These are phyloP conservation scores for Leptodermis oblonga DNA, from an alignment of 257 asterid species.

Conservation along the genomic window DNA sequence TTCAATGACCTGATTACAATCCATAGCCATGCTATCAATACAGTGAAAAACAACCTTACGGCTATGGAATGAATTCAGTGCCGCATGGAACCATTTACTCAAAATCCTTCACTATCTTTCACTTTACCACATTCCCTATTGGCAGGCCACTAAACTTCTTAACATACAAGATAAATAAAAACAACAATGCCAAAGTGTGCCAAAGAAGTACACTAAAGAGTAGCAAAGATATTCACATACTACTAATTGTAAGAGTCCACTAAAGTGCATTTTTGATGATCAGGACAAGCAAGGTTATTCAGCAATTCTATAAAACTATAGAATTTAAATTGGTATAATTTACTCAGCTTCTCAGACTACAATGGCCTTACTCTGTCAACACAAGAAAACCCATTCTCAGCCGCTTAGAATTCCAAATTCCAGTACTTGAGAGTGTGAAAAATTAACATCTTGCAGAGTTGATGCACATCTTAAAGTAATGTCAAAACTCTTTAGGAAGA, in stretches of 20 bases:
- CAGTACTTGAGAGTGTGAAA: not conserved
- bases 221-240: not conserved
- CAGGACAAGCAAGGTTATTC: not conserved
- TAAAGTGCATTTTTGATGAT: too few species aligned
- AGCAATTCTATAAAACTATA: constrained; percentile 1
- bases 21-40: constrained; percentile 11
- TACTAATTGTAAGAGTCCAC: not conserved
- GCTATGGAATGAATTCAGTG: not conserved
- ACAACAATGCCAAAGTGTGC: not conserved
- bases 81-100: not conserved
- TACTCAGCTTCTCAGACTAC: not conserved
- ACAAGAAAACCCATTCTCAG: not conserved
- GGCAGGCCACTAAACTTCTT: not conserved
- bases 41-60: not conserved
- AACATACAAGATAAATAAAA: not conserved
- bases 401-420: not conserved
- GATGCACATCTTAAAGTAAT: not conserved
- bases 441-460: not conserved
- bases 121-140: not conserved
- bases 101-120: not conserved
- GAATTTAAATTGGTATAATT: not conserved
- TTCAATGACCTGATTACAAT: constrained; percentile 71
- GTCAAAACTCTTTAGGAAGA: not conserved
- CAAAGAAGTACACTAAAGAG: not conserved
- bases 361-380: not conserved